Conservation (phyloP, 2,329 filamentous ascomycete genomes). For the Ophiosphaerella herpotricha region DNA sequence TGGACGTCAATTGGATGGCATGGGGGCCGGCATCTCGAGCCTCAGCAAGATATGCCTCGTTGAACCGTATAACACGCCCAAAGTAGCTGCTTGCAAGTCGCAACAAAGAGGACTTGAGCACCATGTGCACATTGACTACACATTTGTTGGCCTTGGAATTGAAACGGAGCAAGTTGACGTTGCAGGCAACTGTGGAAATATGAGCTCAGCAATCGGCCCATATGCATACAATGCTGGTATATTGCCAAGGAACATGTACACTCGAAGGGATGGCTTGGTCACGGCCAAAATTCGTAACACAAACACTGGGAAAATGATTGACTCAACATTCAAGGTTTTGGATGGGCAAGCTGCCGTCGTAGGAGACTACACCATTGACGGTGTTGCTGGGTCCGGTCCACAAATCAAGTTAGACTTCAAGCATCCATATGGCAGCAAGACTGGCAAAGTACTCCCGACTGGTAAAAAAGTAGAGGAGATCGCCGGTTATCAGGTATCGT, state of each 20-base stretch:
- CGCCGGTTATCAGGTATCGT: constrained; percentile 57
- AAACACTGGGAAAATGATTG: constrained; percentile 69
- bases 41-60: constrained; percentile 75
- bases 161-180: constrained; percentile 64
- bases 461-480: constrained; percentile 60
- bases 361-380: constrained; percentile 67
- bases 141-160: constrained; percentile 70
- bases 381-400: constrained; percentile 63
- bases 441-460: constrained; percentile 65
- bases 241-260: constrained; percentile 41
- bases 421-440: constrained; percentile 66
- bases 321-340: constrained; percentile 60
- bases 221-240: constrained; percentile 64
- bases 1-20: constrained; percentile 72
- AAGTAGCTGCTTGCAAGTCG: not conserved
- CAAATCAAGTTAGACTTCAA: constrained; percentile 65
- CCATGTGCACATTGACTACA: constrained; percentile 64
- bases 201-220: constrained; percentile 63
- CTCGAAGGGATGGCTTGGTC: constrained; percentile 39
- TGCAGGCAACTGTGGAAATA: constrained; percentile 74
- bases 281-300: constrained; percentile 70
- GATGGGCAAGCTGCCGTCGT: constrained; percentile 53
- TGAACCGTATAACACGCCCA: constrained; percentile 37
- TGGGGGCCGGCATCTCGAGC: constrained; percentile 71
- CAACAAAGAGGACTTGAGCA: not conserved